Evolutionary conservation across 208 protist genomes (phyloP).

Genomic region (Leptomonas pyrrhocoris): DNA sequence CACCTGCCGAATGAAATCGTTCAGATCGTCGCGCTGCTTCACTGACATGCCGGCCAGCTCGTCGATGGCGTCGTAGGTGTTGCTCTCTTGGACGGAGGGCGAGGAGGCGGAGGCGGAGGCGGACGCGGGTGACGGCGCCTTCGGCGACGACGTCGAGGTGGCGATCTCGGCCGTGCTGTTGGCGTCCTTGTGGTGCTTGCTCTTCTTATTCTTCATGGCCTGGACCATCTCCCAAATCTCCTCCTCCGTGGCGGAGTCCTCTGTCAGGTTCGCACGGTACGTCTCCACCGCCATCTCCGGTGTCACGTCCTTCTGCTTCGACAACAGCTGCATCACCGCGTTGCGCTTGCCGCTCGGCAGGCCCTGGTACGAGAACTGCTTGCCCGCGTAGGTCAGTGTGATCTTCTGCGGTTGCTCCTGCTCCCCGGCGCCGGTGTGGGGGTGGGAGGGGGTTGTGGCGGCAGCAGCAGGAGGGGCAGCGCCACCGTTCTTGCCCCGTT

Average conservation of each 20-base stretch:
- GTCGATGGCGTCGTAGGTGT: constrained; percentile 40
- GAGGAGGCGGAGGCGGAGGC: constrained; percentile 8
- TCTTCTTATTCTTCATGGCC: constrained; percentile 37
- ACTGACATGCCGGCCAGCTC: constrained; percentile 61
- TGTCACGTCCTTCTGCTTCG: constrained; percentile 65
- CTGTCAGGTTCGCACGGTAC: constrained; percentile 72
- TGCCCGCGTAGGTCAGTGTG: constrained; percentile 62
- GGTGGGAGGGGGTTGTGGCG: background rate
- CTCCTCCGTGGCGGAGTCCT: constrained; percentile 40
- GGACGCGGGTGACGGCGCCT: background rate
- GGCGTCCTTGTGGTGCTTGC: constrained; percentile 24
- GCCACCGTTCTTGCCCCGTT: constrained; percentile 5
- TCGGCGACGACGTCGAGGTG: constrained; percentile 5
- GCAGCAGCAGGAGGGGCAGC: no score
- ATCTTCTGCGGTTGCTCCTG: constrained; percentile 67
- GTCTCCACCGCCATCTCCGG: constrained; percentile 57
- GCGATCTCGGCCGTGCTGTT: constrained; percentile 5
- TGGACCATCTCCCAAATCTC: constrained; percentile 65
- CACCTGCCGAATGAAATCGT: constrained; percentile 81
- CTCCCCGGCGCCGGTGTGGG: constrained; percentile 23
- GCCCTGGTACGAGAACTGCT: constrained; percentile 77
- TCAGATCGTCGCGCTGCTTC: constrained; percentile 67
- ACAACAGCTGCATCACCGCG: constrained; percentile 74
- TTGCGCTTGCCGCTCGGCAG: constrained; percentile 65
- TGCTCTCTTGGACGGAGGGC: background rate